phyloP scores from a whole-genome alignment of 805 yeast genomes.

The Candida glaebosa region DNA sequence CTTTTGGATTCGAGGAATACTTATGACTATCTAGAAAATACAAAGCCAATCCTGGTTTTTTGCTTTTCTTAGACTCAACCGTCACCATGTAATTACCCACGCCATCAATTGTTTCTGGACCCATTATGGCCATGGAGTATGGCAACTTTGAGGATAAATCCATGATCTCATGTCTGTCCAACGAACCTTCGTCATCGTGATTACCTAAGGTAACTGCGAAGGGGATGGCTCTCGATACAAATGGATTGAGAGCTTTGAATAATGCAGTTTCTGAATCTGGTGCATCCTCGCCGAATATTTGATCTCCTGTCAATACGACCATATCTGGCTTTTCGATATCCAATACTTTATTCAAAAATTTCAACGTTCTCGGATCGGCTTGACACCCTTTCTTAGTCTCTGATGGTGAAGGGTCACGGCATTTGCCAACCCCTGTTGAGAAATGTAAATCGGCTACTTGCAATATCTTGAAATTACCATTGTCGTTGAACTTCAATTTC shows the following conservation, averaged over 20 bases:
- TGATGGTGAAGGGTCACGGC: slow-evolving; percentile 70
- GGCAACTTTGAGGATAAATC: slow-evolving; percentile 57
- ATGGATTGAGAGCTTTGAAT: slow-evolving; percentile 72
- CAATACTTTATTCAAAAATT: slow-evolving; percentile 59
- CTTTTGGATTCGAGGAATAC: slow-evolving; percentile 63
- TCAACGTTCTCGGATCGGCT: slow-evolving; percentile 73
- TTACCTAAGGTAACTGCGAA: slow-evolving; percentile 87
- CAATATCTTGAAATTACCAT: slow-evolving; percentile 66
- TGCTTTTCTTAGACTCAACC: slow-evolving; percentile 40
- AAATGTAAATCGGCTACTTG: slow-evolving; percentile 93
- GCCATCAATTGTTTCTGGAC: slow-evolving; percentile 72
- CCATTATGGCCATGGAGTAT: slow-evolving; percentile 55
- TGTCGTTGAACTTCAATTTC: slow-evolving; percentile 30
- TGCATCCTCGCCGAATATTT: slow-evolving; percentile 73
- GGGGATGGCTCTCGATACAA: slow-evolving; percentile 67
- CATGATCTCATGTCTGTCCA: slow-evolving; percentile 61
- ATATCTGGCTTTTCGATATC: slow-evolving; percentile 80
- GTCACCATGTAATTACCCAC: slow-evolving; percentile 73
- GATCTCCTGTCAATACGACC: slow-evolving; percentile 89
- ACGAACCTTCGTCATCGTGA: slow-evolving; percentile 87
- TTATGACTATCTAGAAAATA: slow-evolving; percentile 86
- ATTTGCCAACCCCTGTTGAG: slow-evolving; percentile 77
- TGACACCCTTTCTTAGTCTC: slow-evolving; percentile 48
- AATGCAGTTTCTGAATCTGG: slow-evolving; percentile 82
- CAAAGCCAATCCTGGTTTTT: slow-evolving; percentile 49